Evolutionary conservation across 2,329 filamentous ascomycete genomes (phyloP), one percentile per base, ranked within the genome.

Genomic region (Colletotrichum horii): DNA sequence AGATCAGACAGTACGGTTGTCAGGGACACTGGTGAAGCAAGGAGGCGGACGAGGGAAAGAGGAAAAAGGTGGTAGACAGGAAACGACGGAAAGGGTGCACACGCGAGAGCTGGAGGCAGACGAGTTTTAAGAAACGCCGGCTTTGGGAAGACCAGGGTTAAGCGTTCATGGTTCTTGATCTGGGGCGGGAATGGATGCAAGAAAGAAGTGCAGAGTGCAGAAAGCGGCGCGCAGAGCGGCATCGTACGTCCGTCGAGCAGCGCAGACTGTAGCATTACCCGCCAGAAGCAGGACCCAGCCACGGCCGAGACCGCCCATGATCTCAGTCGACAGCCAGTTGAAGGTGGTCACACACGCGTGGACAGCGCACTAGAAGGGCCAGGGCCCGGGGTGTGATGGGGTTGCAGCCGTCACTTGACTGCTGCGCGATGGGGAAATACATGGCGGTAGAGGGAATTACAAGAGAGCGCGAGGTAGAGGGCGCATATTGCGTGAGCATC

Each of bases 1-100:
- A 82, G 83, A 85, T 84, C 83, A 85, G 80, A 84, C 83, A 80
- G 76, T 80, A 79, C 77, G 80, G 70, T 56, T 71, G 78, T 74
- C 78, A 78, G 77, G 76, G 75, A 78, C 76, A 65, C 70, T 74
- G 71, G 79, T 81, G 80, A 76, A 62, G 74, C 68, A 78, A 68
- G 79, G 71, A 80, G 79, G 83, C 82, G 81, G 79, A 80, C 79
- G 77, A 78, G 79, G 80, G 80, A 81, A 81, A 82, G 77, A 78
- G 28, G 79, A 79, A 81, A 81, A 83, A 85, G 79, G 22, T 52
- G n/a, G 43, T 28, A 80, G 79, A 80, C 66, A 74, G 73, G 43
- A 68, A 75, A 70, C 66, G 30, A 43, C 60, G 55, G 71, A 38
- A 62, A 61, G 38, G 66, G n/a, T 43, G 36, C 66, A 70, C 52